These are phyloP conservation scores for Spergularia marina DNA, from an alignment of 148 eudicot genomes.

Conservation along the genomic window DNA sequence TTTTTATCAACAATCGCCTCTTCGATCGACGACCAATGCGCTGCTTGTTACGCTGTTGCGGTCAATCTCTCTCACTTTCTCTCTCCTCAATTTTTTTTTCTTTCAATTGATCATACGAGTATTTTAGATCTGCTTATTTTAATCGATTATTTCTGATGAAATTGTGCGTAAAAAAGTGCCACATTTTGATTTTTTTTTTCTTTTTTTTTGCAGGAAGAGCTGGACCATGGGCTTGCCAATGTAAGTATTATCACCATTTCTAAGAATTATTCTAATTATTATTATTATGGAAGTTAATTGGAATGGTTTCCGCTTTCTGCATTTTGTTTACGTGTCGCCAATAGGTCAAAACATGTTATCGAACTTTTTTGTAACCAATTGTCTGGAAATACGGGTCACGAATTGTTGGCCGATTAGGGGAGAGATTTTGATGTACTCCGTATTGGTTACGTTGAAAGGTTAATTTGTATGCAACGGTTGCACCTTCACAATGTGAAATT, in stretches of 20 bases:
- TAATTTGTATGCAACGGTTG: no score
- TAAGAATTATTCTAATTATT: not conserved
- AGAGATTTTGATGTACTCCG: no score
- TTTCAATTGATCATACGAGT: conserved; percentile 3
- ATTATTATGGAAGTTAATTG: not conserved
- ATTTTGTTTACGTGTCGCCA: no score
- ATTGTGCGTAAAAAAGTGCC: not conserved
- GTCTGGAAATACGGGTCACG: no score
- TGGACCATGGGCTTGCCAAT: conserved; percentile 69
- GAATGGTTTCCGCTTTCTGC: not conserved
- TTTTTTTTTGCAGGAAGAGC: conserved; percentile 64
- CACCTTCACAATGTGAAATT: no score
- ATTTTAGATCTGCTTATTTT: not conserved
- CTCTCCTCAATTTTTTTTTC: not conserved
- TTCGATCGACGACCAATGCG: conserved; percentile 77
- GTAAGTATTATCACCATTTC: conserved; percentile 40
- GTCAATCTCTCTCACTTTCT: conserved; percentile 28
- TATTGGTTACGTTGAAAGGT: no score
- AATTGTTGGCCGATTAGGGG: no score
- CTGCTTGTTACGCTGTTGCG: conserved; percentile 91
- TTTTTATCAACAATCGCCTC: conserved; percentile 30
- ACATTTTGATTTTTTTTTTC: not conserved
- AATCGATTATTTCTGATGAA: not conserved
- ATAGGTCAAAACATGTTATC: no score
- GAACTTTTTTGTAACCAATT: not conserved